Evolutionary conservation across 768 basidiomycete species (phyloP), one percentile per base, ranked within the genome.

Genomic region (Lentinula boryana): DNA sequence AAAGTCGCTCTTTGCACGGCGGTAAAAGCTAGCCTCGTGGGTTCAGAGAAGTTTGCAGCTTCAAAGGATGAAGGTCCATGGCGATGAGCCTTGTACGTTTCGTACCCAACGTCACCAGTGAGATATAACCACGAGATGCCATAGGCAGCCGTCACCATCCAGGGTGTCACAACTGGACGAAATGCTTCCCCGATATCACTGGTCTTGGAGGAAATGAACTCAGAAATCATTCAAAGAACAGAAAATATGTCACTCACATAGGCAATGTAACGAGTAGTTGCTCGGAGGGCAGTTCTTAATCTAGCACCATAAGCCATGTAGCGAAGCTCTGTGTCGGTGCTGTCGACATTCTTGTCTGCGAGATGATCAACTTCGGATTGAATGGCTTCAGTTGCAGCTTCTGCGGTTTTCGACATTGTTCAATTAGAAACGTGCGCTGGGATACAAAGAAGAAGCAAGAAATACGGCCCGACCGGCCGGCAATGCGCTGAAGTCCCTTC

Each of bases 161-260:
- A 80, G 1, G 91, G 87, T 40, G 83, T 82, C 3, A 91, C 87
- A 38, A 93, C 82, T 1, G 91, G 90, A 9, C 91, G 78, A 70
- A 93, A 92, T 1, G 90, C 87, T 72, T 93, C 91, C 50, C 91
- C 91, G 27, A 92, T 75, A 67, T 91, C 90, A 73, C 88, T 89
- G 46, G 88, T 90, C 87, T 89, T 32, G 67, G 40, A 56, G 55
- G 36, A 62, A 23, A 59, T 63, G 64, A 71, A 69, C 63, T 65
- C 63, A 62, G 61, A 5, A 56, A 59, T 15, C 61, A 33, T 18
- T 35, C 38, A 46, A 13, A 50, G 32, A 53, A 38, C 18, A 41
- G 33, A 36, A 55, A 40, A 38, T 52, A 56, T 10, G 43, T 33
- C 62, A 74, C 80, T 62, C 75, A 88, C 88, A 73, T 91, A 93